Conservation (phyloP, 2,329 filamentous ascomycete species). For the Aspergillus japonicus region DNA sequence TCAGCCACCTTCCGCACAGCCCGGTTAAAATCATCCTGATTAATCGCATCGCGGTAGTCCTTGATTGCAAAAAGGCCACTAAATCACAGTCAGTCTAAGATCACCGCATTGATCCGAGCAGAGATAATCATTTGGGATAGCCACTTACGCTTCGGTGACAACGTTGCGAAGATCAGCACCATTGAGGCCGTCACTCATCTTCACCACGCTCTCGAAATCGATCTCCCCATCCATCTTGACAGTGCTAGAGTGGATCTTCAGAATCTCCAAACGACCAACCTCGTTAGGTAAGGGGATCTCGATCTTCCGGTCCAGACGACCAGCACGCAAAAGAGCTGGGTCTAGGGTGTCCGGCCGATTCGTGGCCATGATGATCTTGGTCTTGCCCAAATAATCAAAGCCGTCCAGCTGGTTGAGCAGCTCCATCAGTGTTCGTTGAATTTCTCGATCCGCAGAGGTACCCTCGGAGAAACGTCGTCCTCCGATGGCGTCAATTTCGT, state of each 20-base stretch:
- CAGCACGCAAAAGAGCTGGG: slow-evolving; percentile 85
- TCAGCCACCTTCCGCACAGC: slow-evolving; percentile 96
- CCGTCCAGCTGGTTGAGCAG: slow-evolving; percentile 97
- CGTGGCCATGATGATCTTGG: slow-evolving; percentile 99
- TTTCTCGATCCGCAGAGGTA: slow-evolving; percentile 95
- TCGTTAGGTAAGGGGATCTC: slow-evolving; percentile 97
- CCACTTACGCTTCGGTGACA: slow-evolving; percentile 91
- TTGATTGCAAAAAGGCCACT: slow-evolving; percentile 97
- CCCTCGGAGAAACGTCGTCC: slow-evolving; percentile 95
- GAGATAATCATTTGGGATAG: background rate
- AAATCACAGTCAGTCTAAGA: slow-evolving; percentile 20
- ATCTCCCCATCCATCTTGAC: slow-evolving; percentile 92
- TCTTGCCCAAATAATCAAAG: slow-evolving; percentile 98
- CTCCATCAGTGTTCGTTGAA: slow-evolving; percentile 98
- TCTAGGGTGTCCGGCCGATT: slow-evolving; percentile 96
- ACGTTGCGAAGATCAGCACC: slow-evolving; percentile 97
- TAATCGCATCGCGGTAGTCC: slow-evolving; percentile 92
- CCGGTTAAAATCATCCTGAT: slow-evolving; percentile 99
- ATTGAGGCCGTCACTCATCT: slow-evolving; percentile 99
- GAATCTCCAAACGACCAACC: slow-evolving; percentile 90
- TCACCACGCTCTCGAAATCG: slow-evolving; percentile 98
- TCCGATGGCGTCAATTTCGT: slow-evolving; percentile 98
- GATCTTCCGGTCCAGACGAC: slow-evolving; percentile 93
- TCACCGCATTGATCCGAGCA: background rate
- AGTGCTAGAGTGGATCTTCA: slow-evolving; percentile 91